Evolutionary conservation across 768 basidiomycete species (phyloP).

Genomic region (Tephrocybe sp.): DNA sequence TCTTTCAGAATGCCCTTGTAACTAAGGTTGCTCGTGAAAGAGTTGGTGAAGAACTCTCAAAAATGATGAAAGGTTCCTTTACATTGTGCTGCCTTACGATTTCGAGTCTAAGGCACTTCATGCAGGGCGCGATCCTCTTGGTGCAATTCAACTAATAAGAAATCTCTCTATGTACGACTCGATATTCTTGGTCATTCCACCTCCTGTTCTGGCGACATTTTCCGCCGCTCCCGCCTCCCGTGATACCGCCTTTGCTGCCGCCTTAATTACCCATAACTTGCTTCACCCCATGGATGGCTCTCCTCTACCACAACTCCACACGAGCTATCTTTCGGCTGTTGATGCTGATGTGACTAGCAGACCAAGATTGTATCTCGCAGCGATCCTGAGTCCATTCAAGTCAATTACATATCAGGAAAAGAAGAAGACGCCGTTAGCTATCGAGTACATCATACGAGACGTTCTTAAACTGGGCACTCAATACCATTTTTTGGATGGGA

Average conservation of each 20-base stretch:
- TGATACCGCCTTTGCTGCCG: conserved; percentile 52
- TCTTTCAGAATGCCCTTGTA: conserved; percentile 58
- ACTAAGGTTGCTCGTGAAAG: conserved; percentile 89
- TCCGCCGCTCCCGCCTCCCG: conserved; percentile 41
- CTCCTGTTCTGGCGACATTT: conserved; percentile 39
- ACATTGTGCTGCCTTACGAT: background rate
- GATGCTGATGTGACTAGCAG: conserved; percentile 36
- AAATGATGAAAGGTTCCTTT: conserved; percentile 85
- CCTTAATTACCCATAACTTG: conserved; percentile 56
- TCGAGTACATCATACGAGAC: conserved; percentile 76
- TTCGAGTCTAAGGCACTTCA: conserved; percentile 1
- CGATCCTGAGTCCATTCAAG: conserved; percentile 71
- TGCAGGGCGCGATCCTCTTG: conserved; percentile 72
- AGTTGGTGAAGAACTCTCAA: conserved; percentile 87
- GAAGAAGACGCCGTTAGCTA: conserved; percentile 62
- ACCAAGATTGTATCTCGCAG: conserved; percentile 76
- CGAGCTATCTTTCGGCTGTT: conserved; percentile 41
- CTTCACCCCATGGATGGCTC: conserved; percentile 28
- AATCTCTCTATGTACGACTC: conserved; percentile 67
- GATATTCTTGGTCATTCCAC: conserved; percentile 60
- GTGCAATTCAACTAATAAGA: conserved; percentile 73
- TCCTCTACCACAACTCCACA: conserved; percentile 45
- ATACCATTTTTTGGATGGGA: conserved; percentile 75
- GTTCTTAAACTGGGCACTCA: conserved; percentile 82
- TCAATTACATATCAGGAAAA: conserved; percentile 57